A percentile compares a stretch with the other conserved stretches of the same genome.
Conservation (phyloP, 2,329 filamentous ascomycete genomes). For the Aspergillus sp. region DNA sequence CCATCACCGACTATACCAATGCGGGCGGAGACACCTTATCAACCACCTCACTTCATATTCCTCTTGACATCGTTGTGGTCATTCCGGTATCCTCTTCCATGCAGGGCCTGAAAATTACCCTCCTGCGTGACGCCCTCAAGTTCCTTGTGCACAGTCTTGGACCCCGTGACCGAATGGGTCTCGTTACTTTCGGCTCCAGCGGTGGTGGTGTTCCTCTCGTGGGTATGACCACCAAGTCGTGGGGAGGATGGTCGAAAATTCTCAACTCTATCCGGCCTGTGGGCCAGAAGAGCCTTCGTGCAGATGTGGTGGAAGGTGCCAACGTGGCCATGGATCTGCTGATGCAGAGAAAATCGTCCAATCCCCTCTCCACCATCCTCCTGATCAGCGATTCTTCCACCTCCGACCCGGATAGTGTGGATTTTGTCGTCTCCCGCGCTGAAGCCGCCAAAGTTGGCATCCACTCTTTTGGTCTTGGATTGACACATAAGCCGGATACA, state of each 20-base stretch:
- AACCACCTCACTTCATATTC: constrained; percentile 79
- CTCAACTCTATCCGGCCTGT: constrained; percentile 86
- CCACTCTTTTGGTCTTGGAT: constrained; percentile 90
- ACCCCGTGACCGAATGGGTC: constrained; percentile 90
- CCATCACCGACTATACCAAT: constrained; percentile 87
- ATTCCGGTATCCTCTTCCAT: constrained; percentile 97
- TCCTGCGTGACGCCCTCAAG: constrained; percentile 84
- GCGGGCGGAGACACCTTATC: constrained; percentile 50
- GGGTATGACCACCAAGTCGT: constrained; percentile 96
- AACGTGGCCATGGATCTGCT: constrained; percentile 98
- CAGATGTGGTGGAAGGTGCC: constrained; percentile 94
- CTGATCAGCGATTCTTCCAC: constrained; percentile 97
- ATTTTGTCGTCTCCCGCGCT: constrained; percentile 94
- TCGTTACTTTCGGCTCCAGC: constrained; percentile 95
- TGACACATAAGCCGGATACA: constrained; percentile 97
- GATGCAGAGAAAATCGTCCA: constrained; percentile 96
- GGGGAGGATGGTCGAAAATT: constrained; percentile 86
- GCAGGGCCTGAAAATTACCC: constrained; percentile 98
- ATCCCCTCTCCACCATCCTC: constrained; percentile 91
- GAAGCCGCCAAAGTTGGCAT: constrained; percentile 96
- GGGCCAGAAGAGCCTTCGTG: constrained; percentile 92
- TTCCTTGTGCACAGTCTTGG: constrained; percentile 90
- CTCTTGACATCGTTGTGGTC: constrained; percentile 92
- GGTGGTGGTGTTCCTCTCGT: constrained; percentile 90
- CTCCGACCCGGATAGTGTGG: constrained; percentile 89